A percentile compares a stretch with the other conserved stretches of the same genome.
phyloP scores from a whole-genome alignment of 2,329 filamentous ascomycete species.

The Lithohypha guttulata region DNA sequence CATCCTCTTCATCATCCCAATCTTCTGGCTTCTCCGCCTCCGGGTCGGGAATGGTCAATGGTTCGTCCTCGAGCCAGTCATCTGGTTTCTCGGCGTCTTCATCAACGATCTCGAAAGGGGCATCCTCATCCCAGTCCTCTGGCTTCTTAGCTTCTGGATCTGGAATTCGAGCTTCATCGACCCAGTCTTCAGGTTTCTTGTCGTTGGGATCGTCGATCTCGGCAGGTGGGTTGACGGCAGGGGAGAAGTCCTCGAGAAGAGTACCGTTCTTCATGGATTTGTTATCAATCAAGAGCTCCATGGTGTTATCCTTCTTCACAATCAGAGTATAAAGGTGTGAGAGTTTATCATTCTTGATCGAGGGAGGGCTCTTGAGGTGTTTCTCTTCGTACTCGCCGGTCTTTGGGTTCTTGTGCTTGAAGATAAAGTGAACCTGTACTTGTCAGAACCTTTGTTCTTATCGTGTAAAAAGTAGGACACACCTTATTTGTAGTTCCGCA shows the following conservation, averaged over 20 bases:
- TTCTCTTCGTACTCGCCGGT: constrained; percentile 99
- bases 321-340: constrained; percentile 93
- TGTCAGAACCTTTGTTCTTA: too few species aligned
- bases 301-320: constrained; percentile 93
- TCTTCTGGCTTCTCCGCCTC: constrained; percentile 96
- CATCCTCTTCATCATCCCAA: constrained; percentile 99
- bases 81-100: constrained; percentile 83
- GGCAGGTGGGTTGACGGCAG: constrained; percentile 82
- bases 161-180: constrained; percentile 80
- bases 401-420: constrained; percentile 99
- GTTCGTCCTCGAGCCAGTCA: constrained; percentile 92
- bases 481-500: constrained; percentile 99
- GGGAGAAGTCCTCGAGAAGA: constrained; percentile 86
- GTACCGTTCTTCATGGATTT: constrained; percentile 78
- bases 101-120: constrained; percentile 90
- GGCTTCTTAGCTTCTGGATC: constrained; percentile 94
- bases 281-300: constrained; percentile 83
- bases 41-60: constrained; percentile 72
- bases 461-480: too few species aligned
- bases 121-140: constrained; percentile 98
- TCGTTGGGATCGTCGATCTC: constrained; percentile 95
- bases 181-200: constrained; percentile 89
- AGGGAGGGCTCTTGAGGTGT: constrained; percentile 76
- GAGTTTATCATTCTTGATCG: constrained; percentile 81
- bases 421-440: constrained; percentile 70